These are phyloP conservation scores for Herpetomonas muscarum DNA, from an alignment of 208 protist genomes.

Conservation along the genomic window DNA sequence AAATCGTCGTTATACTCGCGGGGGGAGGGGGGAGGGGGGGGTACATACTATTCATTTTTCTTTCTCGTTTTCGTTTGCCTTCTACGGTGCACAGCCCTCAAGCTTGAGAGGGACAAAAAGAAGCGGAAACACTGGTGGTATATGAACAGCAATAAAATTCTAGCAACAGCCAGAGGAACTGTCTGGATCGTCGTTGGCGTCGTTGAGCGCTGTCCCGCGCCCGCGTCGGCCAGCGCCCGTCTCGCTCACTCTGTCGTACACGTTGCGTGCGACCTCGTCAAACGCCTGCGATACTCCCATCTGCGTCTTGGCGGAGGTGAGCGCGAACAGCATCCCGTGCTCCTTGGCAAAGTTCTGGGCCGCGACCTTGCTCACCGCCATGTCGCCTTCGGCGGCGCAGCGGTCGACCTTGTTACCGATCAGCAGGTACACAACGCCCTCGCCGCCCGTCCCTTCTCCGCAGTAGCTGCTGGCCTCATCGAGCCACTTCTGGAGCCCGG, in stretches of 20 bases:
- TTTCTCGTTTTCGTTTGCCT: neutral
- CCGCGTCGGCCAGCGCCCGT: neutral
- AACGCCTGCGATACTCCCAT: conserved; percentile 74
- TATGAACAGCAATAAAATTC: neutral
- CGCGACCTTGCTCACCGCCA: conserved; percentile 40
- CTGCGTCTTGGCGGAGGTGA: conserved; percentile 77
- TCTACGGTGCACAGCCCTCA: neutral
- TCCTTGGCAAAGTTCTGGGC: conserved; percentile 64
- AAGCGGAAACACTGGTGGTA: neutral
- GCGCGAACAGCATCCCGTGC: conserved; percentile 80
- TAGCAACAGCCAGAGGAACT: conserved; percentile 10
- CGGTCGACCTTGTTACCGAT: conserved; percentile 87
- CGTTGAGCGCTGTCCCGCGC: neutral
- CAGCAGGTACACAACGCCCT: conserved; percentile 59
- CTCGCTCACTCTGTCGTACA: conserved; percentile 47
- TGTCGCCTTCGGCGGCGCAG: conserved; percentile 23
- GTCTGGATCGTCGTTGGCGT: neutral
- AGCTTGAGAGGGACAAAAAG: neutral
- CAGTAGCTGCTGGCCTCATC: conserved; percentile 67
- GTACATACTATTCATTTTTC: too few relatives aligned
- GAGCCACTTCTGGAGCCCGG: conserved; percentile 71
- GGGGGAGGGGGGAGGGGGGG: too few relatives aligned
- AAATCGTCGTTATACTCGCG: too few relatives aligned
- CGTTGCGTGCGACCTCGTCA: conserved; percentile 64
- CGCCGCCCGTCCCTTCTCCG: conserved; percentile 21